Base-by-base conservation (phyloP, 306 rosid genomes). In the Urtica urens region DNA sequence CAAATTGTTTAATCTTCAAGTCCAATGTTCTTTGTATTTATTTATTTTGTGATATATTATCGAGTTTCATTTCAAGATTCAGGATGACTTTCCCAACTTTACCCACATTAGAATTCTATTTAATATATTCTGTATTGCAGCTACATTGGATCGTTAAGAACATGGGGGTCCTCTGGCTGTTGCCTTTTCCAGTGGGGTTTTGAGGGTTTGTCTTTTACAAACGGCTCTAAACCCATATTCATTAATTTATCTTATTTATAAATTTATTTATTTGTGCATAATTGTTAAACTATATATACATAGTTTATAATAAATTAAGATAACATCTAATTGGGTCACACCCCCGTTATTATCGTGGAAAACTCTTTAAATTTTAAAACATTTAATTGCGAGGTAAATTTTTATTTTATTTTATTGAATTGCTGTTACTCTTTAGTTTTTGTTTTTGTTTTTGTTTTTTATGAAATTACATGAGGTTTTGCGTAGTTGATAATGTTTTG, bases 401-500 rank as follows among this genome's bases (percentile, higher is more conserved):
- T 53, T 5, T 47, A 21, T 30, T 49, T 49, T 6, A 1, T 44
- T 21, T n/a, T 26, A 29, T 27, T 14, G 9, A 4, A 4, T 28
- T 28, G 10, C 10, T 28, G 33, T 28, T 28, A 28, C 10, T 28
- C 10, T 28, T 4, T 28, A 4, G 33, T 28, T 28, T 28, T 4
- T 10, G 20, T 10, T 35, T 23, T 31, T 34, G 10, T 31, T 12
- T 23, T 23, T 57, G 29, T 35, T 20, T 10, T 7, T 16, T 22
- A n/a, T 2, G 44, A 16, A 15, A n/a, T 27, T 13, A 23, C 26
- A 13, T 56, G 53, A 55, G 45, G 52, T 41, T 55, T 27, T 66
- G 28, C 53, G 24, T 51, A 48, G 63, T 33, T 30, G 31, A 41
- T 53, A 50, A 39, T 65, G 58, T 13, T 48, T 46, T 42, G 42